Conservation (phyloP, 2,329 filamentous ascomycete species). For the Microsporum audouinii region DNA sequence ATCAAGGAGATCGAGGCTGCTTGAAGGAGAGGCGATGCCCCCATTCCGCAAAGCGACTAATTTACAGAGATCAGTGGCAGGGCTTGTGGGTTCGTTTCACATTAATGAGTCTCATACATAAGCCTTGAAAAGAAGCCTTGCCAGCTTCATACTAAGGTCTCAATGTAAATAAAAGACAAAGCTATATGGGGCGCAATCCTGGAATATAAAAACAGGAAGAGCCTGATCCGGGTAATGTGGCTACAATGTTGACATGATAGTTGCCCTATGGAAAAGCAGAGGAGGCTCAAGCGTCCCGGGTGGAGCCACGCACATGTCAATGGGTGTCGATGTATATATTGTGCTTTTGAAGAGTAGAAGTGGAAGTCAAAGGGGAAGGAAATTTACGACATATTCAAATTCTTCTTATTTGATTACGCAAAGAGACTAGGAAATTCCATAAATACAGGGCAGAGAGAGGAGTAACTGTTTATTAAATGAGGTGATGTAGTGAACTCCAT, state of each 20-base stretch:
- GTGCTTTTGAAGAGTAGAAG: background rate
- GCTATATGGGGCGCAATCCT: no score
- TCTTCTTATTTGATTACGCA: background rate
- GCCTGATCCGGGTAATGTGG: background rate
- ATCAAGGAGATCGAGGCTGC: background rate
- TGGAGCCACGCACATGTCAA: background rate
- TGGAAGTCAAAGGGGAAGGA: background rate
- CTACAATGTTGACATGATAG: background rate
- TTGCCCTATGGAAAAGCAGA: background rate
- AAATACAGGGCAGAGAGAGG: background rate
- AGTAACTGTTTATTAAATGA: background rate
- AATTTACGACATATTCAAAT: background rate
- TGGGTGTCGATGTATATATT: background rate
- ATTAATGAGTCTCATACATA: no score
- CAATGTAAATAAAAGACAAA: no score
- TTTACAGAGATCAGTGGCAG: no score
- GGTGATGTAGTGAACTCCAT: background rate
- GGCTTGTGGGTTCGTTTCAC: no score
- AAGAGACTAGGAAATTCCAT: background rate
- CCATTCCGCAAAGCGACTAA: no score
- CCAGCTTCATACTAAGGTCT: no score
- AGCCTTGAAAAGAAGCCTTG: no score
- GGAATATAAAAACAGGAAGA: background rate
- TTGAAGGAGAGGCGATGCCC: background rate
- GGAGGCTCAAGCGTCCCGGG: background rate